Evolutionary conservation across 495 filamentous ascomycete species (phyloP), one percentile per base, ranked within the genome.

Genomic region (Jackrogersella multiformis): DNA sequence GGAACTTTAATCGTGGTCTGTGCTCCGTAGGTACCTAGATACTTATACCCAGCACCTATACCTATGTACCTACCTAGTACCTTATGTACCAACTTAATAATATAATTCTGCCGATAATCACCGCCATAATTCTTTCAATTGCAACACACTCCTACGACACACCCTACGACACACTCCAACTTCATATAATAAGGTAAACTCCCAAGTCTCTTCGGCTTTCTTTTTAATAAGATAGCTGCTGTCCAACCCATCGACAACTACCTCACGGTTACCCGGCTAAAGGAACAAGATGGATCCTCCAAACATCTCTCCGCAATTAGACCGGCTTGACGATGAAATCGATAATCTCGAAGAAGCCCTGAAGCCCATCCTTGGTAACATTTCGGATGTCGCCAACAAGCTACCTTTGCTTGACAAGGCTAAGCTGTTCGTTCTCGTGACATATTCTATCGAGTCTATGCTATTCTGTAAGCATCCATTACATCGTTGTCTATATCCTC

Each of bases 331-430:
- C 51, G 86, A 87, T 67, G 85, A 91, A 58, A 82, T 97, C 48
- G 89, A 93, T 75, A 86, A 90, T 56, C 83, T 97, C 21, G 85
- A 93, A 62, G 87, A 89, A n/a, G 78, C 83, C 4, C 80, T 98
- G 23, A 72, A 84, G 28, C 92, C 93, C 8, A 75, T 96, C 28
- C 81, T 83, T 16, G 78, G 76, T 26, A 81, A 88, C 18, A 71
- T 98, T 21, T 79, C 86, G 20, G 87, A 90, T 49, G 81, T 84
- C 7, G 86, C 92, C 5, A 87, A 84, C 57, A 95, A 92, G 75
- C 80, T 99, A 30, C 93, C 96, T 1, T 82, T 99, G 8, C 81
- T 97, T 57, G 95, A 99, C 81, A 95, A 92, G 76, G 94, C 95
- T 16, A 96, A 97, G 79, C 87, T 97, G 58, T 91, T 95, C 71